Conservation (phyloP, 768 basidiomycete species). For the Tephrocybe rancida region DNA sequence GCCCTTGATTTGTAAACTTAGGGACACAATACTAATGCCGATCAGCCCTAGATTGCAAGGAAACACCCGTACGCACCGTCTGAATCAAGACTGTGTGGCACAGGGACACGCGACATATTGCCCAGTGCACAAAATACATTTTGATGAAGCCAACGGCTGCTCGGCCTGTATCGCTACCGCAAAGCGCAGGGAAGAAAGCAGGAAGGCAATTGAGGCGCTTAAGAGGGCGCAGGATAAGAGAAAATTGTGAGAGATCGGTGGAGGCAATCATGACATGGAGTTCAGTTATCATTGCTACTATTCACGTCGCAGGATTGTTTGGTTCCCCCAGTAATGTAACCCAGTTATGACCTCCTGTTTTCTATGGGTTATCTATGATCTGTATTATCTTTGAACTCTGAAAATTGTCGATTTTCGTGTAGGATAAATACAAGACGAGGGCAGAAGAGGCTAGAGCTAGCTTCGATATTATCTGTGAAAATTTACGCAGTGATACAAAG, state of each 20-base stretch:
- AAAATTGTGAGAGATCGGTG: not conserved
- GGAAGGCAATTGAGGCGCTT: slow-evolving; percentile 5
- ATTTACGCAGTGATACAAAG: no score
- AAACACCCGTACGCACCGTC: slow-evolving; percentile 2
- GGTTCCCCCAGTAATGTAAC: no score
- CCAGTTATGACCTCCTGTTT: no score
- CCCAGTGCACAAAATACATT: not conserved
- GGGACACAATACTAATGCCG: not conserved
- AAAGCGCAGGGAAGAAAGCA: slow-evolving; percentile 3
- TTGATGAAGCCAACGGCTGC: not conserved
- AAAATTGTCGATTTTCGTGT: no score
- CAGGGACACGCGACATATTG: slow-evolving; percentile 8
- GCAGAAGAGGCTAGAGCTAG: no score
- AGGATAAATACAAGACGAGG: no score
- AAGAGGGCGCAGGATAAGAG: slow-evolving; percentile 7
- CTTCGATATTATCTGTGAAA: no score
- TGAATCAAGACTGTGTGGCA: slow-evolving; percentile 5
- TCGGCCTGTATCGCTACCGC: not conserved
- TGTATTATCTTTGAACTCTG: no score
- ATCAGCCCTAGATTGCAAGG: slow-evolving; percentile 5
- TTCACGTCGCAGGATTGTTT: no score
- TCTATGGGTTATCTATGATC: no score
- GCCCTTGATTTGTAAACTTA: not conserved
- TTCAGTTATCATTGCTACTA: no score
- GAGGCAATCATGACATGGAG: no score